phyloP scores from a whole-genome alignment of 805 yeast genomes.

The Candida oleophila region DNA sequence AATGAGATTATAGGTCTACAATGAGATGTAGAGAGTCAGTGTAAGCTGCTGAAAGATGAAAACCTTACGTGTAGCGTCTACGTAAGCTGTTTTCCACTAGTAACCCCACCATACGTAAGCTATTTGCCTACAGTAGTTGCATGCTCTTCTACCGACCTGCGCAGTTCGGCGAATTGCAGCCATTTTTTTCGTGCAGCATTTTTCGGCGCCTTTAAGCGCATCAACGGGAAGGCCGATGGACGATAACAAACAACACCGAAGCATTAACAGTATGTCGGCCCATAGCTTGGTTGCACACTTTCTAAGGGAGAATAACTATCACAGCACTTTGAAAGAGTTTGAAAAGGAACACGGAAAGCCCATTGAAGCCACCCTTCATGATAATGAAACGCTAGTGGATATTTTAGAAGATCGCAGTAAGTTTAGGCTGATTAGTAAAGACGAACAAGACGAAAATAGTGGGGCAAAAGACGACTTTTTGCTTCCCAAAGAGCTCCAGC shows the following conservation, averaged over 20 bases:
- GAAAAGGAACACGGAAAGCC: constrained; percentile 45
- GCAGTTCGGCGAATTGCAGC: neutral
- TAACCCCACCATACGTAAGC: too few relatives aligned
- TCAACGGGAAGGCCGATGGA: too few relatives aligned
- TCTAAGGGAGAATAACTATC: constrained; percentile 48
- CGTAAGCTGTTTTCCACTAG: too few relatives aligned
- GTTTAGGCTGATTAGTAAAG: constrained; percentile 19
- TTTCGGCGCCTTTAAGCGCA: neutral
- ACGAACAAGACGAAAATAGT: neutral
- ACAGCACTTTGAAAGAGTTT: constrained; percentile 46
- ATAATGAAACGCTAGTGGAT: constrained; percentile 36
- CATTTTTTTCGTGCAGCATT: neutral
- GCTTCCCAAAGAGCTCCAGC: neutral
- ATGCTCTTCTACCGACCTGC: neutral
- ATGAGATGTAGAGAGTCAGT: too few relatives aligned
- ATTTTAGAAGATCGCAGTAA: constrained; percentile 37
- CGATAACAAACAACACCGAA: too few relatives aligned
- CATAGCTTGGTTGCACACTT: constrained; percentile 55
- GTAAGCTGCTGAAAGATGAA: too few relatives aligned
- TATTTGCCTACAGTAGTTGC: too few relatives aligned
- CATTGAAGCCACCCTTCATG: constrained; percentile 17
- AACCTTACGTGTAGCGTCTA: too few relatives aligned
- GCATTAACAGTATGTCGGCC: constrained; percentile 22
- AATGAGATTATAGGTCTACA: neutral
- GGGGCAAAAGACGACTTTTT: neutral